Conservation (phyloP, 2,329 filamentous ascomycete species). For the Didymella segeticola region DNA sequence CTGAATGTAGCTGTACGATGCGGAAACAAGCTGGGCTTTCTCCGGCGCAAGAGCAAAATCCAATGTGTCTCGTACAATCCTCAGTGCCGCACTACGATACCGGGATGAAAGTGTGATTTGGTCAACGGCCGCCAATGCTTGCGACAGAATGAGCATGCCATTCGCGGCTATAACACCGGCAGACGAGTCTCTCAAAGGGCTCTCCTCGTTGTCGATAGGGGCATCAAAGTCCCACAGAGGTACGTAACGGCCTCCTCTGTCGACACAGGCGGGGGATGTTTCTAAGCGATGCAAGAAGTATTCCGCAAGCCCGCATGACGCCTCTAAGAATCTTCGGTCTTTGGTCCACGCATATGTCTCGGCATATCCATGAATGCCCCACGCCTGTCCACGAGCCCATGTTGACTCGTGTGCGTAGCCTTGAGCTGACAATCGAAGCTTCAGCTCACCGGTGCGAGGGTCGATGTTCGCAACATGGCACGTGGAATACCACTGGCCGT, state of each 20-base stretch:
- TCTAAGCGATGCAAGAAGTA: slow-evolving; percentile 54
- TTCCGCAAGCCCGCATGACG: slow-evolving; percentile 52
- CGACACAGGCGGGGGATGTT: slow-evolving; percentile 17
- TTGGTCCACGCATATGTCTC: slow-evolving; percentile 53
- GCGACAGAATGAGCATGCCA: slow-evolving; percentile 40
- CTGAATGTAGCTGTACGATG: slow-evolving; percentile 22
- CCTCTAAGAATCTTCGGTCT: slow-evolving; percentile 49
- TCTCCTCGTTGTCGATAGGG: slow-evolving; percentile 37
- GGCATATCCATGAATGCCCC: slow-evolving; percentile 54
- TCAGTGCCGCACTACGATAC: slow-evolving; percentile 23
- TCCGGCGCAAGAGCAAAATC: slow-evolving; percentile 35
- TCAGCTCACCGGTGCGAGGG: slow-evolving; percentile 43
- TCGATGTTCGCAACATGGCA: slow-evolving; percentile 54
- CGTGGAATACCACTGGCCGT: slow-evolving; percentile 37
- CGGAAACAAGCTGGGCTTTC: slow-evolving; percentile 23
- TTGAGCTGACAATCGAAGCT: slow-evolving; percentile 53
- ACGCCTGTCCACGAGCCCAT: slow-evolving; percentile 56
- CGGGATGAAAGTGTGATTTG: slow-evolving; percentile 36
- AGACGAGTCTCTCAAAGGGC: slow-evolving; percentile 50
- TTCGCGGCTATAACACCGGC: slow-evolving; percentile 52
- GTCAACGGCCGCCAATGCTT: slow-evolving; percentile 38
- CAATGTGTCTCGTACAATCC: slow-evolving; percentile 26
- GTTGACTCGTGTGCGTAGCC: slow-evolving; percentile 51
- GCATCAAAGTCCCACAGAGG: slow-evolving; percentile 60
- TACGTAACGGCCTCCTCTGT: slow-evolving; percentile 33